Evolutionary conservation across 257 asterid genomes (phyloP).

Genomic region (Jaltomata sinuosa): DNA sequence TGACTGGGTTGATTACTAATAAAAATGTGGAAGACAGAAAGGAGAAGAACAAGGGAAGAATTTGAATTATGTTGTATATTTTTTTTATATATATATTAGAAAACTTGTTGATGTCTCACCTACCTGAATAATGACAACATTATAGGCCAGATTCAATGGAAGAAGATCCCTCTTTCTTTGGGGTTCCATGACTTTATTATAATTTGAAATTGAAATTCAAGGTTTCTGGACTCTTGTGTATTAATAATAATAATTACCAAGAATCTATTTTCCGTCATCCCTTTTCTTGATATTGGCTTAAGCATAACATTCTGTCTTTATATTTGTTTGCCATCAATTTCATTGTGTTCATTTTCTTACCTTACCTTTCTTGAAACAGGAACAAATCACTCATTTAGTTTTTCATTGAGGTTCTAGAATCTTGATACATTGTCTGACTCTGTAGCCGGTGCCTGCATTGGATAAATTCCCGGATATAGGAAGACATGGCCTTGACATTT

Average conservation of each 20-base stretch:
- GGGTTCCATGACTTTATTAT: neutral
- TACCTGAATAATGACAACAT: neutral
- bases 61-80: neutral
- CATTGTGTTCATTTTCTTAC: neutral
- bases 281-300: neutral
- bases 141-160: neutral
- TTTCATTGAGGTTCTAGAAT: neutral
- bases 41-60: neutral
- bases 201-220: neutral
- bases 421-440: neutral
- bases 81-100: neutral
- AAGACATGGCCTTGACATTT: constrained; percentile 27
- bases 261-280: neutral
- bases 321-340: neutral
- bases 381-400: neutral
- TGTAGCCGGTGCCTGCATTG: neutral
- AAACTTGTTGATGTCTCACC: neutral
- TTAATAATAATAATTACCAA: neutral
- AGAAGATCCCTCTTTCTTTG: neutral
- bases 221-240: neutral
- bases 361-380: neutral
- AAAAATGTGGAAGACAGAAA: neutral
- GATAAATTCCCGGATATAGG: neutral
- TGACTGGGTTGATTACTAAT: neutral
- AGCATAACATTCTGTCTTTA: neutral